Base-by-base conservation (phyloP, 306 rosid species). In the Cucurbita pepo region DNA sequence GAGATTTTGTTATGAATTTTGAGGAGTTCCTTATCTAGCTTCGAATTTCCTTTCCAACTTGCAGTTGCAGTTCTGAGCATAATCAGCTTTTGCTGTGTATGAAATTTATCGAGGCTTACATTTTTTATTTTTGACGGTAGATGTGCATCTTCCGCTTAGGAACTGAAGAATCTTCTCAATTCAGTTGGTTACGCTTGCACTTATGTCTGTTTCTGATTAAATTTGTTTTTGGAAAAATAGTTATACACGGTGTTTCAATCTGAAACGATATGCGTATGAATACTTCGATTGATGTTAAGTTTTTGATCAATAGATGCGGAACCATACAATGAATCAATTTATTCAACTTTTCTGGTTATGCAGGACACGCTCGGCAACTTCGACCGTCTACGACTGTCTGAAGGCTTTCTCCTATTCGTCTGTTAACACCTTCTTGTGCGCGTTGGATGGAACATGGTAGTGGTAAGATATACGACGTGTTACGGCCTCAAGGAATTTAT, bases 371-470 rank as follows among this genome's bases (percentile, higher is more conserved):
- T 71, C 63, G 54, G 12, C 54, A 40, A 18, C 12, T 54, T 21
- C 75, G 34, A 22, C 19, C 14, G 11, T n/a, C 75, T 18, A 12
- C 14, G 21, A 54, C 75, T 18, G 63, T n/a, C 53, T 53, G 19
- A 22, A 72, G 61, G 52, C 7, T 53, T 51, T 53, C 45, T 51
- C 58, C 36, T 72, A 37, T 38, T 72, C 6, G 11, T 37, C 53
- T n/a, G 64, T 10, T 52, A 9, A 18, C 37, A 37, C 30, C 47
- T 18, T 38, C 63, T 54, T 54, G 50, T 53, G 52, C 3, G 14
- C 40, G 64, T 55, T 56, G 59, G 40, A 72, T 72, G 75, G 63
- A 53, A 41, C 75, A 72, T 53, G 63, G 75, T 36, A 16, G 60
- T 5, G 12, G 19, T 55, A 40, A 72, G 63, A 18, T 41, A 13